These are phyloP conservation scores for Magnusiomyces ingens DNA, from an alignment of 1,139 yeast species.

Conservation along the genomic window DNA sequence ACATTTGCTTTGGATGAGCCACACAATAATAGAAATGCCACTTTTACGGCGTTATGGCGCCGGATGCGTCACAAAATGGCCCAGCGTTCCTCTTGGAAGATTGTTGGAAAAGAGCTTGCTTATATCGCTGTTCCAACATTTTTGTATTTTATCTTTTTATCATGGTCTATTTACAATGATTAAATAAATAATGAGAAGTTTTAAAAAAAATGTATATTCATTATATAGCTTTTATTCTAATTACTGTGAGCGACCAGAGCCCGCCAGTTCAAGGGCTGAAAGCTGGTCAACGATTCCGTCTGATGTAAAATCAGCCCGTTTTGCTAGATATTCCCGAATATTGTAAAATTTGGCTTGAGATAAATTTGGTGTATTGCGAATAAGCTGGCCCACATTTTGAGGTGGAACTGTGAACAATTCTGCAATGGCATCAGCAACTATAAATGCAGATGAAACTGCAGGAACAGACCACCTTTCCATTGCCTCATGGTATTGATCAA, in stretches of 20 bases:
- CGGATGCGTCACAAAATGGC: neutral
- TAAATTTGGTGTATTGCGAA: slow-evolving; percentile 68
- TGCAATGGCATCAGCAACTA: slow-evolving; percentile 72
- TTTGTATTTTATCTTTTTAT: slow-evolving; percentile 9
- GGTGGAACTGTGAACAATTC: slow-evolving; percentile 64
- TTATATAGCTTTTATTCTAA: neutral
- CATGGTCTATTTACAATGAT: slow-evolving; percentile 10
- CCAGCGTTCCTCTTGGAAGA: slow-evolving; percentile 8
- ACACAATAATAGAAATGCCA: neutral
- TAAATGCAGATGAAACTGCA: slow-evolving; percentile 61
- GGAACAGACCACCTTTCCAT: slow-evolving; percentile 66
- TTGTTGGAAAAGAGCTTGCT: slow-evolving; percentile 8
- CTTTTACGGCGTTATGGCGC: neutral
- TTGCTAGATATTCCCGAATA: slow-evolving; percentile 61
- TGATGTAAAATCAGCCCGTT: slow-evolving; percentile 51
- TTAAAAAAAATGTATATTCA: neutral
- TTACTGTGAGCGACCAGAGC: neutral
- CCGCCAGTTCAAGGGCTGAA: no score
- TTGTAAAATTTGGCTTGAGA: slow-evolving; percentile 60
- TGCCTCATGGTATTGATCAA: slow-evolving; percentile 66
- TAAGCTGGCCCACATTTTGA: slow-evolving; percentile 39
- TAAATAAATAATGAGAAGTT: neutral
- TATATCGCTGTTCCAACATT: slow-evolving; percentile 4
- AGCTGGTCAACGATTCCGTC: slow-evolving; percentile 4
- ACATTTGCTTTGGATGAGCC: neutral